phyloP scores from a whole-genome alignment of 2,329 filamentous ascomycete species.

The Clonostachys byssicola region DNA sequence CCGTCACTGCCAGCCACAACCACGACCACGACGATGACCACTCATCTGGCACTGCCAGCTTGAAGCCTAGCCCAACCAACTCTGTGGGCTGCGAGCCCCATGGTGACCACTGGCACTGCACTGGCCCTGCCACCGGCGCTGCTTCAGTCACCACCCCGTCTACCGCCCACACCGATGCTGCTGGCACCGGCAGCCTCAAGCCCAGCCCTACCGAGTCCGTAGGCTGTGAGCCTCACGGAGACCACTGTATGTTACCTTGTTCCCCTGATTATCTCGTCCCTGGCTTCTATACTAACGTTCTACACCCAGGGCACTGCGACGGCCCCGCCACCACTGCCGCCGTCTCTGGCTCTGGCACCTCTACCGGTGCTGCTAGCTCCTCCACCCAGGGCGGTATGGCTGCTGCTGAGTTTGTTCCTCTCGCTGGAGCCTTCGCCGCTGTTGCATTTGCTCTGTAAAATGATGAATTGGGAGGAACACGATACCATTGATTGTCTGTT shows the following conservation, averaged over 20 bases:
- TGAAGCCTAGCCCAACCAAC: not conserved
- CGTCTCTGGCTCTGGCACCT: not conserved
- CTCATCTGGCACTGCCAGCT: too few relatives aligned
- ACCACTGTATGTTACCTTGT: not conserved
- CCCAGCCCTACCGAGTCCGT: not conserved
- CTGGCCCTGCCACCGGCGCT: conserved; percentile 8
- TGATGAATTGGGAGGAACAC: not conserved
- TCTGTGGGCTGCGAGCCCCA: conserved; percentile 12
- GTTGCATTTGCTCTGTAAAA: conserved; percentile 1
- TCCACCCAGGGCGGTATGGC: not conserved
- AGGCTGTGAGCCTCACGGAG: conserved; percentile 12
- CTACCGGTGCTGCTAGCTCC: not conserved
- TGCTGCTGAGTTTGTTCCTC: not conserved
- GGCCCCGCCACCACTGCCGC: conserved; percentile 4
- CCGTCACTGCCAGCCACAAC: conserved; percentile 22
- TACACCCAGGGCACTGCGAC: conserved; percentile 11
- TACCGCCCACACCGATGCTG: conserved; percentile 27
- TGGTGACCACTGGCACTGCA: not conserved
- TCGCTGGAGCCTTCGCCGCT: conserved; percentile 2
- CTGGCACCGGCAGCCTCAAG: too few relatives aligned
- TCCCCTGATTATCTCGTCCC: not conserved
- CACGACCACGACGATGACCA: conserved; percentile 17
- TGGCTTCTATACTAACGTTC: not conserved
- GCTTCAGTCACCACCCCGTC: conserved; percentile 24
- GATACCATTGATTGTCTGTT: not conserved